A percentile compares a stretch with the other conserved stretches of the same genome.
Evolutionary conservation across 179 eudicot genomes (phyloP).

Genomic region (Beta corolliflora): DNA sequence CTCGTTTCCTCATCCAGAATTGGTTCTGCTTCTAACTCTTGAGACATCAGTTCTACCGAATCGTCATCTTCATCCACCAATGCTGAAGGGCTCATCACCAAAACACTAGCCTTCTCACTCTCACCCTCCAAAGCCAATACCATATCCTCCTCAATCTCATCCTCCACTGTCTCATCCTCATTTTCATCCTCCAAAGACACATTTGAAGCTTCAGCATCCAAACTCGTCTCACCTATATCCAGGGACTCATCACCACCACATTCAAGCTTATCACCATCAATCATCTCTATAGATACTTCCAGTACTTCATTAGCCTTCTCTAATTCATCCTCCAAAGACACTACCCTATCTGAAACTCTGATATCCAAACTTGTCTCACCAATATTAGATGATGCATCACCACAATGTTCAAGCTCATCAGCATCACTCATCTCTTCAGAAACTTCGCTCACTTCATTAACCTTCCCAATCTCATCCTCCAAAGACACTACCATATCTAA

Average conservation of each 20-base stretch:
- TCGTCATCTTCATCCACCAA: background rate
- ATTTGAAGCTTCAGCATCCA: too few species aligned
- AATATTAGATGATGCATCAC: background rate
- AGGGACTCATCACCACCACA: background rate
- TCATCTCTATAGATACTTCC: background rate
- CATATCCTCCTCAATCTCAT: background rate
- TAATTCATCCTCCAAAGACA: background rate
- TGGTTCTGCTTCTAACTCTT: conserved; percentile 19
- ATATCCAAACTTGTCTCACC: background rate
- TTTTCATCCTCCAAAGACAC: background rate
- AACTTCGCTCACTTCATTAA: background rate
- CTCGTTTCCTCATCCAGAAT: conserved; percentile 17
- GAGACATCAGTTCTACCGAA: background rate
- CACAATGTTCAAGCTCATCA: background rate
- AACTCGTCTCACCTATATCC: background rate
- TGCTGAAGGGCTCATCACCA: background rate
- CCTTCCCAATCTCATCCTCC: background rate
- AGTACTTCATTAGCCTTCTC: background rate
- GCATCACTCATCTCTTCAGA: background rate
- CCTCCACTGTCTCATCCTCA: background rate
- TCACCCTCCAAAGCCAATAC: background rate
- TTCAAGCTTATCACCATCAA: background rate
- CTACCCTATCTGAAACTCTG: background rate
- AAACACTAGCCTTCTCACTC: background rate
- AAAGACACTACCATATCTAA: background rate